Percentiles rank a stretch among this genome's conserved stretches.
Conservation (phyloP, 257 asterid species). For the Solanum piurae region DNA sequence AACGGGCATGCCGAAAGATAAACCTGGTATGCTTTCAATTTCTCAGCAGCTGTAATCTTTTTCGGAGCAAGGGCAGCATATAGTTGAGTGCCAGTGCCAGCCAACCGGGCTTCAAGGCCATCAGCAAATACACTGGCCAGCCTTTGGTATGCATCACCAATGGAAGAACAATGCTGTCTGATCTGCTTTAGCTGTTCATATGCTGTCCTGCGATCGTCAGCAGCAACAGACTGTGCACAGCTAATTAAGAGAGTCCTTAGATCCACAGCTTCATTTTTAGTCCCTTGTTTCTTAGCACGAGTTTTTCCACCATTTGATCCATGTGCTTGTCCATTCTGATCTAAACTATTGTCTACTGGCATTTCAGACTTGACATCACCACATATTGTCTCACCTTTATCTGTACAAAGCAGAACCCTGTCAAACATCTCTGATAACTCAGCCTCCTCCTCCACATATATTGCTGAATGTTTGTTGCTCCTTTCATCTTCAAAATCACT, state of each 20-base stretch:
- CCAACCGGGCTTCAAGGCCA: constrained; percentile 82
- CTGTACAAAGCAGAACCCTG: constrained; percentile 53
- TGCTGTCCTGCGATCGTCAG: constrained; percentile 66
- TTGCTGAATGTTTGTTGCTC: constrained; percentile 76
- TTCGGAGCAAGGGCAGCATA: constrained; percentile 49
- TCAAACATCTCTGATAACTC: constrained; percentile 83
- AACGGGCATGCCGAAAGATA: constrained; percentile 68
- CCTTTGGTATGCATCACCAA: constrained; percentile 73
- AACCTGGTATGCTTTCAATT: constrained; percentile 72
- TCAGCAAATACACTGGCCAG: constrained; percentile 56
- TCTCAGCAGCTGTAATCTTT: constrained; percentile 59
- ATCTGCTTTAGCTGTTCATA: constrained; percentile 62
- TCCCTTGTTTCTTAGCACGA: constrained; percentile 34
- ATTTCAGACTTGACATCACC: constrained; percentile 3
- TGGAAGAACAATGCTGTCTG: constrained; percentile 49
- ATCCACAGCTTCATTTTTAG: constrained; percentile 49
- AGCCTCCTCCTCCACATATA: constrained; percentile 42
- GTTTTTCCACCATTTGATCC: constrained; percentile 29
- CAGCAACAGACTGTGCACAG: constrained; percentile 81
- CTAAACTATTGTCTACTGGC: constrained; percentile 4
- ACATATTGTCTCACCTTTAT: constrained; percentile 21
- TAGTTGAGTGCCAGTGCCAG: constrained; percentile 66
- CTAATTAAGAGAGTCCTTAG: constrained; percentile 57
- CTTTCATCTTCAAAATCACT: constrained; percentile 54
- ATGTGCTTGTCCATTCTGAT: constrained; percentile 13